A percentile compares a stretch with the other conserved stretches of the same genome.
phyloP scores from a whole-genome alignment of 805 yeast genomes.

The Suhomyces canberraensis region DNA sequence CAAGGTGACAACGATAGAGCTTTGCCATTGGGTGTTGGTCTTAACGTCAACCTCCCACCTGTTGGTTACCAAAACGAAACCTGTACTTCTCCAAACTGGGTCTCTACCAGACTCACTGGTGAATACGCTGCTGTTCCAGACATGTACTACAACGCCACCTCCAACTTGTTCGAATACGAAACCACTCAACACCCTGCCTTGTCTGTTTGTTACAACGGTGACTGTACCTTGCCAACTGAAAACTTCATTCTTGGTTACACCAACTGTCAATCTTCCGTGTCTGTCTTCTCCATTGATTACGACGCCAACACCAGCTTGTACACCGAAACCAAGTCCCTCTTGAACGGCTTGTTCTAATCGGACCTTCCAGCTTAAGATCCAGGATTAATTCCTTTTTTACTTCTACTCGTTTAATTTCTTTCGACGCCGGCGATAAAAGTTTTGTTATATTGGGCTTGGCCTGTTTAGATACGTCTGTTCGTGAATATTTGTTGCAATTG shows the following conservation, averaged over 20 bases:
- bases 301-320: conserved; percentile 21
- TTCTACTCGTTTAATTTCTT: not conserved
- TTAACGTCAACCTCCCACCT: conserved; percentile 48
- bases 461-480: too few relatives aligned
- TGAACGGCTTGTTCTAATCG: conserved; percentile 11
- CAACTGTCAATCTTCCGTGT: conserved; percentile 24
- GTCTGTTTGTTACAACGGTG: conserved; percentile 38
- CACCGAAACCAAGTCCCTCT: conserved; percentile 9
- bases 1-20: conserved; percentile 36
- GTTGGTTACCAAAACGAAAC: conserved; percentile 37
- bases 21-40: conserved; percentile 44
- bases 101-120: conserved; percentile 47
- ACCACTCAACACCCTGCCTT: conserved; percentile 15
- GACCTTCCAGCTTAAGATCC: conserved; percentile 3
- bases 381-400: not conserved
- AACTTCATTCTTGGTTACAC: conserved; percentile 24
- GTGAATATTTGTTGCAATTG: too few relatives aligned
- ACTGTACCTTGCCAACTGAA: conserved; percentile 44
- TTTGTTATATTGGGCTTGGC: too few relatives aligned
- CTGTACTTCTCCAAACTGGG: conserved; percentile 44
- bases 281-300: conserved; percentile 27
- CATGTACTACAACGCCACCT: conserved; percentile 38
- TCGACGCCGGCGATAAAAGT: not conserved
- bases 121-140: conserved; percentile 26
- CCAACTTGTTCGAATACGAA: conserved; percentile 24